phyloP scores from a whole-genome alignment of 345 rosid genomes.

The Eutrema heterophyllum region DNA sequence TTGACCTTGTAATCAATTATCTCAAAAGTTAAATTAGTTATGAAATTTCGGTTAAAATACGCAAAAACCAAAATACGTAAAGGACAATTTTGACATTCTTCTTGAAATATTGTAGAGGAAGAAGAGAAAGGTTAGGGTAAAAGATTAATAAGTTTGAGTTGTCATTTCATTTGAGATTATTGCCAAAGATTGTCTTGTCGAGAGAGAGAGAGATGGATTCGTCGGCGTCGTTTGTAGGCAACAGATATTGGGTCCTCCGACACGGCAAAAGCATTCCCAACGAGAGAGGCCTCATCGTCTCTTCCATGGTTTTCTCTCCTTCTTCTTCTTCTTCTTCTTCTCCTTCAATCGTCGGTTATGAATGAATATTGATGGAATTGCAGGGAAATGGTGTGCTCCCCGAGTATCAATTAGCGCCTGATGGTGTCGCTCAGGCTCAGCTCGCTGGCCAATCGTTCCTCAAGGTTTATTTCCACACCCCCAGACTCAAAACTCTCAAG shows the following conservation, averaged over 20 bases:
- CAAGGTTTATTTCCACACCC: constrained; percentile 34
- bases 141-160: not conserved
- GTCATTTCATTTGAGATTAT: not conserved
- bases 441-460: constrained; percentile 70
- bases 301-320: constrained; percentile 51
- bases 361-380: not conserved
- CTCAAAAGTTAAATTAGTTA: not conserved
- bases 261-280: constrained; percentile 93
- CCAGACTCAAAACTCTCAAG: not conserved
- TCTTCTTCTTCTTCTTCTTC: not conserved
- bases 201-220: constrained; percentile 30
- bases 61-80: not conserved
- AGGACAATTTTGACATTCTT: not conserved
- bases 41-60: not conserved
- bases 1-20: not conserved
- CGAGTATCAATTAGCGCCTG: constrained; percentile 64
- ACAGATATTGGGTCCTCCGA: constrained; percentile 75
- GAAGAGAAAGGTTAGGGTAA: not conserved
- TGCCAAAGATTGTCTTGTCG: not conserved
- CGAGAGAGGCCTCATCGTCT: constrained; percentile 77
- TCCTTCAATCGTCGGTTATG: not conserved
- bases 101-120: not conserved
- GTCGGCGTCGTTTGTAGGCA: constrained; percentile 34
- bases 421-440: constrained; percentile 71
- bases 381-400: constrained; percentile 72